Evolutionary conservation across 1,284 basidiomycete genomes (phyloP).

Genomic region (Trametes sp.): DNA sequence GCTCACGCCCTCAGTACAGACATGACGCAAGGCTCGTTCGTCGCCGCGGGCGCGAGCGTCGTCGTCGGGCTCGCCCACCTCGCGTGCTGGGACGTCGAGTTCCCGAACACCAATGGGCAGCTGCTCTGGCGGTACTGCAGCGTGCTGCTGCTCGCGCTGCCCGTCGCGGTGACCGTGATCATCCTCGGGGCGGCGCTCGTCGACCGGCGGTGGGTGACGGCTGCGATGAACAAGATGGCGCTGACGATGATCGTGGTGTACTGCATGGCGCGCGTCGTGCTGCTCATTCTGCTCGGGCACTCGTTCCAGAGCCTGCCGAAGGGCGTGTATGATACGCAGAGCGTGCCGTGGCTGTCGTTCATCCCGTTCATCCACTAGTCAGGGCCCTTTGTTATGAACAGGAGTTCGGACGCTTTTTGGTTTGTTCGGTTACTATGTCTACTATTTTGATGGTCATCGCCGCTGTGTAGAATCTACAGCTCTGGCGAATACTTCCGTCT

Average conservation of each 20-base stretch:
- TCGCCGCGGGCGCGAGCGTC: slow-evolving; percentile 14
- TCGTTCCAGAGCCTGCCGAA: slow-evolving; percentile 22
- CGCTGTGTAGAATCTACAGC: no score
- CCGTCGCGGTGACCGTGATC: slow-evolving; percentile 14
- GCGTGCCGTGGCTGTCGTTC: slow-evolving; percentile 20
- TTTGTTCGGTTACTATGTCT: no score
- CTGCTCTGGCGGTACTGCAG: slow-evolving; percentile 19
- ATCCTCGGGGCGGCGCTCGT: slow-evolving; percentile 20
- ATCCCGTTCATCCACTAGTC: slow-evolving; percentile 17
- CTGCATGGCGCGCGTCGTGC: slow-evolving; percentile 20
- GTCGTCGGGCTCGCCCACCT: slow-evolving; percentile 21
- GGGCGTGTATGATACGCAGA: slow-evolving; percentile 14
- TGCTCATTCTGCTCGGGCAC: slow-evolving; percentile 23
- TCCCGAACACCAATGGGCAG: slow-evolving; percentile 23
- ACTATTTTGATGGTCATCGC: no score
- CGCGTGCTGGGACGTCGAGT: slow-evolving; percentile 24
- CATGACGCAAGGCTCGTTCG: slow-evolving; percentile 19
- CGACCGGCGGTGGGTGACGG: slow-evolving; percentile 17
- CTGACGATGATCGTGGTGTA: slow-evolving; percentile 16
- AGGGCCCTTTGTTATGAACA: no score
- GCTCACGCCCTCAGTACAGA: neutral
- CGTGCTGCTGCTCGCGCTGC: slow-evolving; percentile 11
- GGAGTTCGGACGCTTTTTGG: no score
- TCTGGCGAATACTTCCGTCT: no score
- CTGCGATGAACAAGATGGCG: slow-evolving; percentile 20